These are phyloP conservation scores for Jamesozyma spencerorum DNA, from an alignment of 805 yeast genomes.

Conservation along the genomic window DNA sequence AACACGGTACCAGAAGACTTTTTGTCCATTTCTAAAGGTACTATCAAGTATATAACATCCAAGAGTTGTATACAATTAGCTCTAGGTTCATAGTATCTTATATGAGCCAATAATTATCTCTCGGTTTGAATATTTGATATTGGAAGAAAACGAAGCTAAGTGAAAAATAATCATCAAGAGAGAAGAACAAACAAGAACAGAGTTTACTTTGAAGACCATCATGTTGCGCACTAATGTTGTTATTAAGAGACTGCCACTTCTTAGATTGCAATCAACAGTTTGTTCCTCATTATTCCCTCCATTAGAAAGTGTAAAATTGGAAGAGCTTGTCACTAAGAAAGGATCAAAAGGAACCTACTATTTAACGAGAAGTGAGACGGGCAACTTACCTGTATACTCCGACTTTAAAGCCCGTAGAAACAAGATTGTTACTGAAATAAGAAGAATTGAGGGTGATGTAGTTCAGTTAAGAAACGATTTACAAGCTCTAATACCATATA, in stretches of 20 bases:
- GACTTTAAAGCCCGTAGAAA: constrained; percentile 52
- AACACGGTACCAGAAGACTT: too few species aligned
- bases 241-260: background rate
- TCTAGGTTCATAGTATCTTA: too few species aligned
- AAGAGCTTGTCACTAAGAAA: constrained; percentile 19
- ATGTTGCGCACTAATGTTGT: background rate
- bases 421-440: constrained; percentile 59
- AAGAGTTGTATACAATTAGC: too few species aligned
- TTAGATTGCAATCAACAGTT: background rate
- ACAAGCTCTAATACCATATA: constrained; percentile 39
- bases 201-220: too few species aligned
- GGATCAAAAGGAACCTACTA: constrained; percentile 24
- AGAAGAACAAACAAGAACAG: too few species aligned
- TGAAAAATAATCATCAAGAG: too few species aligned
- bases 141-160: too few species aligned
- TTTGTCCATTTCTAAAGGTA: too few species aligned
- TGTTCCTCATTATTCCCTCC: constrained; percentile 18
- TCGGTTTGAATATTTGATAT: too few species aligned
- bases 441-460: constrained; percentile 61
- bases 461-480: constrained; percentile 59
- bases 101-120: too few species aligned
- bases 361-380: constrained; percentile 43
- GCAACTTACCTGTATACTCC: constrained; percentile 75
- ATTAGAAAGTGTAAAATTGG: constrained; percentile 23
- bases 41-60: too few species aligned